Conservation (phyloP, 2,329 filamentous ascomycete genomes). For the Bimuria novae-zelandiae region DNA sequence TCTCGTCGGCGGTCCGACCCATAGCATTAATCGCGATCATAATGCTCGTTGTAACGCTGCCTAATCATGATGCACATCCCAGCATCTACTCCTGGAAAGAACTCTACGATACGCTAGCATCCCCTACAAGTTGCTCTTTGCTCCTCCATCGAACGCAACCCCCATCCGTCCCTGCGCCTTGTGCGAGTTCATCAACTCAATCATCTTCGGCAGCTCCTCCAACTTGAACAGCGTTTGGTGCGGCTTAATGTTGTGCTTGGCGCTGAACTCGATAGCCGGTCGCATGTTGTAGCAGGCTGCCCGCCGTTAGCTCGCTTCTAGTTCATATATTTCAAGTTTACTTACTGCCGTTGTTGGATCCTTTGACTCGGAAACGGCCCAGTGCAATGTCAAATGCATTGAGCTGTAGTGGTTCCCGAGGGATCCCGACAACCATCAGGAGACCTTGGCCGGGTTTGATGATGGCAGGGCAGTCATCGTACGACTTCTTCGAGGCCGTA, state of each 20-base stretch:
- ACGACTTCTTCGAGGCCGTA: slow-evolving; percentile 37
- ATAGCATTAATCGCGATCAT: too few species aligned
- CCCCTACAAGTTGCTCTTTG: not conserved
- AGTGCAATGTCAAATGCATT: slow-evolving; percentile 41
- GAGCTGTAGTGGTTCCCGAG: slow-evolving; percentile 34
- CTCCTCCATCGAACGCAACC: slow-evolving; percentile 32
- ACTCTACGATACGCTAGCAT: not conserved
- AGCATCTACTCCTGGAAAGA: too few species aligned
- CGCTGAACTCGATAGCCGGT: slow-evolving; percentile 38
- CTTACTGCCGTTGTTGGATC: slow-evolving; percentile 42
- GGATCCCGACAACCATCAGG: slow-evolving; percentile 43
- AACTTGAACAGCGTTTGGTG: slow-evolving; percentile 34
- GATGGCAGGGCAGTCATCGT: slow-evolving; percentile 39
- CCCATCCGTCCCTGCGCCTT: slow-evolving; percentile 38
- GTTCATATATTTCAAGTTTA: slow-evolving; percentile 29
- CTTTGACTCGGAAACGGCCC: slow-evolving; percentile 32
- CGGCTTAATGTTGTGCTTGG: slow-evolving; percentile 39
- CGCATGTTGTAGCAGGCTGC: slow-evolving; percentile 46
- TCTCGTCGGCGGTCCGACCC: too few species aligned
- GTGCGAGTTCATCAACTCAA: slow-evolving; percentile 40
- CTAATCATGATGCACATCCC: too few species aligned
- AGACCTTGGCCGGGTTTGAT: slow-evolving; percentile 36
- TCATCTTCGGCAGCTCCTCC: slow-evolving; percentile 42
- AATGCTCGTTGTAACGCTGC: too few species aligned
- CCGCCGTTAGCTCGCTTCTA: slow-evolving; percentile 49